phyloP scores from a whole-genome alignment of 1,139 yeast species.

The Taphrina confusa region DNA sequence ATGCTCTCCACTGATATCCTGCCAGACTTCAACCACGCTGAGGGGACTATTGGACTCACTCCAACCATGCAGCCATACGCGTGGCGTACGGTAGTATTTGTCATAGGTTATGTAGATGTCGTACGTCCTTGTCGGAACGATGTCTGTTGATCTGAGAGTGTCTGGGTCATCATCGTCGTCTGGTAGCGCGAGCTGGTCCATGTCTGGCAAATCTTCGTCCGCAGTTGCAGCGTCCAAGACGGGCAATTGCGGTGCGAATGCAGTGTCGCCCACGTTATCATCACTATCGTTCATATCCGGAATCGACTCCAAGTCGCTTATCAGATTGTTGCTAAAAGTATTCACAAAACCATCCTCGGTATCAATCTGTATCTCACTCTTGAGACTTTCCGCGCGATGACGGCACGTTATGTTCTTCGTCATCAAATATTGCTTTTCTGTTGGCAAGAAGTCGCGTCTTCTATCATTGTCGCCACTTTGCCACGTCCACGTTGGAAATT shows the following conservation, averaged over 20 bases:
- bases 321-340: constrained; percentile 5
- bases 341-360: constrained; percentile 19
- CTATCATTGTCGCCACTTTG: constrained; percentile 41
- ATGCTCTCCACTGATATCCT: constrained; percentile 88
- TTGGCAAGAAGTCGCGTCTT: constrained; percentile 69
- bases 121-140: constrained; percentile 62
- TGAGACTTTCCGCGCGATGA: constrained; percentile 13
- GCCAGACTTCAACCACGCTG: constrained; percentile 87
- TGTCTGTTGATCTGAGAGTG: constrained; percentile 47
- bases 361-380: constrained; percentile 22
- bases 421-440: constrained; percentile 79
- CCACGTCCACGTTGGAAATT: constrained; percentile 99
- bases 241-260: constrained; percentile 51
- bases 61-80: constrained; percentile 87
- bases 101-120: constrained; percentile 90
- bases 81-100: constrained; percentile 93
- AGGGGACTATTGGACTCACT: constrained; percentile 80
- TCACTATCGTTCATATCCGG: constrained; percentile 39
- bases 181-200: constrained; percentile 52
- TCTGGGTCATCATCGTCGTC: constrained; percentile 51
- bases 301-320: constrained; percentile 23
- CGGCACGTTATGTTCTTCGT: constrained; percentile 79
- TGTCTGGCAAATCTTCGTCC: constrained; percentile 46
- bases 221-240: constrained; percentile 45
- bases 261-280: constrained; percentile 30